Evolutionary conservation across 306 rosid species (phyloP).

Genomic region (Prunus mongolica): DNA sequence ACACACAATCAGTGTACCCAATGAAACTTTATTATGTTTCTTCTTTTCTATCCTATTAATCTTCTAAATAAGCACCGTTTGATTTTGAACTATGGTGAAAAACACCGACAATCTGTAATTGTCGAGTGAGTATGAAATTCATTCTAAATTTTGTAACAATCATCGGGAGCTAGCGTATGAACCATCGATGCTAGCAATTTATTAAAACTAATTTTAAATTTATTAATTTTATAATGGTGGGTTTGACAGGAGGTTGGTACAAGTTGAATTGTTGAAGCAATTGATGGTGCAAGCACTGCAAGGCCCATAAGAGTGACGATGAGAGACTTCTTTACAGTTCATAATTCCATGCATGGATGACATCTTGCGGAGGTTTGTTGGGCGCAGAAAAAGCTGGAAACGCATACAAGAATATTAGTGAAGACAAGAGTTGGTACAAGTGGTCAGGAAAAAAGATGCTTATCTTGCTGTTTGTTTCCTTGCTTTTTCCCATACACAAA

Average conservation of each 20-base stretch:
- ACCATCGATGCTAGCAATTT: too few species aligned
- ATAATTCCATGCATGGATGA: constrained; percentile 30
- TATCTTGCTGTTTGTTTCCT: constrained; percentile 4
- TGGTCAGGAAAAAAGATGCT: constrained; percentile 22
- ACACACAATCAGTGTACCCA: background rate
- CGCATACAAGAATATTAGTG: constrained; percentile 15
- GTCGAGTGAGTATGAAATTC: too few species aligned
- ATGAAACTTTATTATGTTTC: background rate
- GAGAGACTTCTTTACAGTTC: constrained; percentile 12
- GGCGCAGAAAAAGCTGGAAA: constrained; percentile 16
- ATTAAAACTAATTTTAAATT: too few species aligned
- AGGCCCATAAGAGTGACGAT: background rate
- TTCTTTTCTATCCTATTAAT: background rate
- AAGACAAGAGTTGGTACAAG: constrained; percentile 44
- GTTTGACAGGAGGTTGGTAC: background rate
- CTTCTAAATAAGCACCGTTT: background rate
- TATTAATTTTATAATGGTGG: background rate
- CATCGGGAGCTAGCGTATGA: too few species aligned
- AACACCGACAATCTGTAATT: background rate
- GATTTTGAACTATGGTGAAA: background rate
- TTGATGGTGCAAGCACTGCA: background rate
- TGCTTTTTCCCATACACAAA: background rate
- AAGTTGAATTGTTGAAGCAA: constrained; percentile 12
- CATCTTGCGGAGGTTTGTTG: constrained; percentile 27
- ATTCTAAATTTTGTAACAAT: too few species aligned